Evolutionary conservation across 495 filamentous ascomycete species (phyloP).

Genomic region (Trichoderma erinaceum): DNA sequence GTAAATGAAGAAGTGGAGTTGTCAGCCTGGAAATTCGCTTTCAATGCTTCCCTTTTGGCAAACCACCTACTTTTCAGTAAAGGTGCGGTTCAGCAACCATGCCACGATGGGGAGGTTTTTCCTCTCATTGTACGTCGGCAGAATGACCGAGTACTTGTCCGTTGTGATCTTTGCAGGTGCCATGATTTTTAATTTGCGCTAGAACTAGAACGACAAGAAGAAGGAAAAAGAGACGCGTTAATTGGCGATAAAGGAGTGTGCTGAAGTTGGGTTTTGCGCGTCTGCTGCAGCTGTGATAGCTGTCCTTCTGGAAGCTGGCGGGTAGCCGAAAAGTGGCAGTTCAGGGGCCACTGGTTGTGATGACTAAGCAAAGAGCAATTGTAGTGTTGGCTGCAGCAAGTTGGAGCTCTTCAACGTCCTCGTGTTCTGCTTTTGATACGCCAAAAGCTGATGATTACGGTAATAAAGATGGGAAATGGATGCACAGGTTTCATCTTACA

Average conservation of each 20-base stretch:
- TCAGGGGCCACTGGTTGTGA: not conserved
- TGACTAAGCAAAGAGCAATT: not conserved
- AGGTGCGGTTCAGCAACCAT: slow-evolving; percentile 87
- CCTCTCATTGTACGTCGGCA: slow-evolving; percentile 98
- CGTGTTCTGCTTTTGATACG: not conserved
- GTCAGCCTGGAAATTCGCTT: not conserved
- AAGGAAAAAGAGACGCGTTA: slow-evolving; percentile 8
- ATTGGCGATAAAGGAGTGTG: slow-evolving; percentile 14
- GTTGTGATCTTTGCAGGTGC: slow-evolving; percentile 31
- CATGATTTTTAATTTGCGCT: slow-evolving; percentile 20
- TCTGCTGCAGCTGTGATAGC: not conserved
- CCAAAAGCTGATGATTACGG: too few relatives aligned
- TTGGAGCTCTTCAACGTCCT: not conserved
- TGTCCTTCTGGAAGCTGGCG: slow-evolving; percentile 6
- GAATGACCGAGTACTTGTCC: slow-evolving; percentile 91
- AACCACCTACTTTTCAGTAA: slow-evolving; percentile 65
- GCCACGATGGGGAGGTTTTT: slow-evolving; percentile 91
- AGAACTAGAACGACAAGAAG: not conserved
- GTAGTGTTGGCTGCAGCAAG: not conserved
- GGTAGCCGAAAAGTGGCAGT: slow-evolving; percentile 7
- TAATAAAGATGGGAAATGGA: too few relatives aligned
- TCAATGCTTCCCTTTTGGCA: not conserved
- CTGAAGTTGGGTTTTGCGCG: slow-evolving; percentile 17
- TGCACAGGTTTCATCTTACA: too few relatives aligned
- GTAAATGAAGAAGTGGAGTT: not conserved